Evolutionary conservation across 495 filamentous ascomycete genomes (phyloP).

Genomic region (Trichoderma reesei): DNA sequence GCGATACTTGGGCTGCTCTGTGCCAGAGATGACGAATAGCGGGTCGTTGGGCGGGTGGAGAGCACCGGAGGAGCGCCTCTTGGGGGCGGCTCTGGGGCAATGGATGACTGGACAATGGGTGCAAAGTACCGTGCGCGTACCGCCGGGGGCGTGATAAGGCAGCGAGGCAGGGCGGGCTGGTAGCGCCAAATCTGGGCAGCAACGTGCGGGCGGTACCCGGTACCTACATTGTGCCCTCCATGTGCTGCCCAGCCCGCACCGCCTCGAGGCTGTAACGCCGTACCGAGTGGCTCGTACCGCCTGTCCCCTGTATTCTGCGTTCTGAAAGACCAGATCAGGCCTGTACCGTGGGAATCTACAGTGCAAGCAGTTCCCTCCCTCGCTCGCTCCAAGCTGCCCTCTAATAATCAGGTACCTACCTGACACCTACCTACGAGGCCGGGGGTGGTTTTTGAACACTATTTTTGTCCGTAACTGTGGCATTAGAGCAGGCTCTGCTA

Average conservation of each 20-base stretch:
- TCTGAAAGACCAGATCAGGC: too few relatives aligned
- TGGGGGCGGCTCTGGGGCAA: neutral
- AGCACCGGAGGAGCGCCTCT: neutral
- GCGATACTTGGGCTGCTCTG: neutral
- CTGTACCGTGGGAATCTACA: too few relatives aligned
- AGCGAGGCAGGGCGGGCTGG: neutral
- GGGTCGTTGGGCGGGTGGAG: neutral
- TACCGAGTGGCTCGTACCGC: too few relatives aligned
- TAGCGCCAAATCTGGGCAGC: neutral
- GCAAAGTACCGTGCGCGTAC: neutral
- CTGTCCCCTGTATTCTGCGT: too few relatives aligned
- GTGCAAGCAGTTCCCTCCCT: too few relatives aligned
- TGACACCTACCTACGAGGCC: neutral
- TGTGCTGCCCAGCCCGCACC: neutral
- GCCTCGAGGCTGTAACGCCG: too few relatives aligned
- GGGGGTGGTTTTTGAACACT: too few relatives aligned
- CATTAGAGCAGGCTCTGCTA: too few relatives aligned
- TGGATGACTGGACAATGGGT: neutral
- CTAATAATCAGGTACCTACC: neutral
- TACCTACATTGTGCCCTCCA: neutral
- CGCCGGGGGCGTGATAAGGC: neutral
- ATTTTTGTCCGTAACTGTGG: too few relatives aligned
- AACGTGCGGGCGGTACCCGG: neutral
- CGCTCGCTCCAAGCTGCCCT: too few relatives aligned
- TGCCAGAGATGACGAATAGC: conserved; percentile 5